Conservation (phyloP, 345 rosid species). For the Pistacia vera region DNA sequence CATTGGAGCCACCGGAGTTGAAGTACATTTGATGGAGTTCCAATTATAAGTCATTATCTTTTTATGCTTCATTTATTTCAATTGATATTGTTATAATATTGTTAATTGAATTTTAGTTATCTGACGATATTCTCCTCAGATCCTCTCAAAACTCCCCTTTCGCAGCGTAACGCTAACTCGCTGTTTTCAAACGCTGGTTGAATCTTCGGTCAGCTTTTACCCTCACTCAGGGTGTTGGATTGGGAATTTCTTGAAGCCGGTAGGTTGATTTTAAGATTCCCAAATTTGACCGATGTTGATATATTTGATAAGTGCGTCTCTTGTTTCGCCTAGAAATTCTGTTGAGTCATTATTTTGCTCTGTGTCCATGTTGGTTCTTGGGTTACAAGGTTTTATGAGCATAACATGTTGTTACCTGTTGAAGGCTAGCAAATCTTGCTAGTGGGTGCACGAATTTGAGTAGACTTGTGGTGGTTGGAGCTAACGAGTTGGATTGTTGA, state of each 20-base stretch:
- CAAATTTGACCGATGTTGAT: constrained; percentile 66
- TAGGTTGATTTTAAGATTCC: constrained; percentile 62
- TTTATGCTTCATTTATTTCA: too few relatives aligned
- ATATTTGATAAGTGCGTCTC: constrained; percentile 56
- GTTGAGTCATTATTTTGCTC: constrained; percentile 41
- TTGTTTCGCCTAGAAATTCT: constrained; percentile 53
- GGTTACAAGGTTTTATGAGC: constrained; percentile 47
- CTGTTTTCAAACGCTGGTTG: constrained; percentile 87
- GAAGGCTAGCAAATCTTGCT: constrained; percentile 59
- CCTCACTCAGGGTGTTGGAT: constrained; percentile 56
- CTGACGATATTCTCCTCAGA: constrained; percentile 73
- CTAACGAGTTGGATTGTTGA: constrained; percentile 77
- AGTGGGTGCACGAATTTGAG: constrained; percentile 69
- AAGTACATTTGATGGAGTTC: too few relatives aligned
- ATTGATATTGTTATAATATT: too few relatives aligned
- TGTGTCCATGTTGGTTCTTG: constrained; percentile 51
- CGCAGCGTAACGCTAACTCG: constrained; percentile 54
- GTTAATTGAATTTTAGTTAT: too few relatives aligned
- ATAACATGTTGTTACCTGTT: constrained; percentile 59
- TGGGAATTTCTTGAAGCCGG: constrained; percentile 79
- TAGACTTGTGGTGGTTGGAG: constrained; percentile 60
- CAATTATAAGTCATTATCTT: too few relatives aligned
- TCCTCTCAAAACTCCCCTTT: constrained; percentile 60
- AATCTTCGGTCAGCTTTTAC: constrained; percentile 76
- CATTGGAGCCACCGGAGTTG: too few relatives aligned